These are phyloP conservation scores for Jatropha curcas DNA, from an alignment of 345 rosid genomes.

Conservation along the genomic window DNA sequence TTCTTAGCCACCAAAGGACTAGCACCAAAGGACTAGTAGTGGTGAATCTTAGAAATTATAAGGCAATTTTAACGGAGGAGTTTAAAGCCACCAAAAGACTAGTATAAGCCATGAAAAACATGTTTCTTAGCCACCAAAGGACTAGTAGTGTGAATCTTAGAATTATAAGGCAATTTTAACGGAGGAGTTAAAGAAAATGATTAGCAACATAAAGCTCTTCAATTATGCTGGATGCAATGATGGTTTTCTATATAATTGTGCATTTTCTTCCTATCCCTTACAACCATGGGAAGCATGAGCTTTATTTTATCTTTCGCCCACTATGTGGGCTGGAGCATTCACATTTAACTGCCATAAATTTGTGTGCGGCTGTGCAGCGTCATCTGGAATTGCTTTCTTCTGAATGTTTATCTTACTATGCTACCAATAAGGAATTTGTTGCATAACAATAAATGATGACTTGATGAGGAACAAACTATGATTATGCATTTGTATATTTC, in stretches of 20 bases:
- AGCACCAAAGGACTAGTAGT: no score
- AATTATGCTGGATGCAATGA: not conserved
- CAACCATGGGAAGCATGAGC: not conserved
- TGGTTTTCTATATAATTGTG: not conserved
- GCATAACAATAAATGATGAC: no score
- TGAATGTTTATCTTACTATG: not conserved
- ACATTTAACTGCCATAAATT: constrained; percentile 8
- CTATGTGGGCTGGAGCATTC: not conserved
- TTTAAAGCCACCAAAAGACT: no score
- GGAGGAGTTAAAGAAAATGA: not conserved
- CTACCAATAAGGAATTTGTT: not conserved
- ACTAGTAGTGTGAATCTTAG: no score
- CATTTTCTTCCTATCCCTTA: not conserved
- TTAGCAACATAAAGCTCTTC: not conserved
- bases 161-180: no score
- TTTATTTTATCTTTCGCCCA: not conserved
- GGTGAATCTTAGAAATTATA: no score
- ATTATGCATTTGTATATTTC: not conserved
- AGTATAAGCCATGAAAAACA: no score
- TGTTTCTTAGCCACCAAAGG: no score
- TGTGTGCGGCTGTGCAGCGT: not conserved
- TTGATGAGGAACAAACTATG: not conserved
- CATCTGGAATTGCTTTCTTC: not conserved
- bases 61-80: no score
- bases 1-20: no score